Base-by-base conservation (phyloP, 2,329 filamentous ascomycete genomes). In the Acephala macrosclerotiorum region DNA sequence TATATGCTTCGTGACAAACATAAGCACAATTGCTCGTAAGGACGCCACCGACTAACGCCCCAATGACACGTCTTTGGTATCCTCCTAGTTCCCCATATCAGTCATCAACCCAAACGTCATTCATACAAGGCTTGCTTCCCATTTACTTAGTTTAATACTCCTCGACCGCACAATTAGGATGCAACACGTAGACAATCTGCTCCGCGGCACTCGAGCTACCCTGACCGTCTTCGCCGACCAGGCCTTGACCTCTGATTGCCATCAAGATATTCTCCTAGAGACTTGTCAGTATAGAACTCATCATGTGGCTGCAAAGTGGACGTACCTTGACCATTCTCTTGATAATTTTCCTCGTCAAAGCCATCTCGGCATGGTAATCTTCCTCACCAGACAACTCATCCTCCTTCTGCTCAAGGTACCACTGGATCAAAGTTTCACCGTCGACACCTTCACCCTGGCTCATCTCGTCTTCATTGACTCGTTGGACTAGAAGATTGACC, bases 311-410 rank as follows among this genome's bases (percentile, higher is more conserved):
- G 14, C 35, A 47, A 29, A 53, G 33, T 36, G 49, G 55, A 80
- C 87, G 75, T 83, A 96, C 94, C 90, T 96, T 97, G 76, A 97
- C 91, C 91, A 98, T 96, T 79, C 93, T 91, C 85, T 92, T 97
- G 72, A 99, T 80, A 61, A 99, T 95, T 86, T 97, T 96, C 76
- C 83, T 87, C 16, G 90, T 91, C 63, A 97, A 80, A 2, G 83
- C 83, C 76, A 88, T 86, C 80, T 98, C 94, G 18, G 81, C 83
- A 76, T 94, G 86, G 75, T 97, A 85, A 72, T 94, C 93, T 63
- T 97, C 93, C 78, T 96, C 90, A 49, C 83, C 91, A 40, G 91
- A 85, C 66, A 99, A 81, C 75, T 96, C 91, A 20, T 89, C 87
- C 78, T 99, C 96, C 73, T 92, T 91, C 79, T 95, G 90, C 80